Conservation (phyloP, 805 yeast species). For the Candida manassasensis region DNA sequence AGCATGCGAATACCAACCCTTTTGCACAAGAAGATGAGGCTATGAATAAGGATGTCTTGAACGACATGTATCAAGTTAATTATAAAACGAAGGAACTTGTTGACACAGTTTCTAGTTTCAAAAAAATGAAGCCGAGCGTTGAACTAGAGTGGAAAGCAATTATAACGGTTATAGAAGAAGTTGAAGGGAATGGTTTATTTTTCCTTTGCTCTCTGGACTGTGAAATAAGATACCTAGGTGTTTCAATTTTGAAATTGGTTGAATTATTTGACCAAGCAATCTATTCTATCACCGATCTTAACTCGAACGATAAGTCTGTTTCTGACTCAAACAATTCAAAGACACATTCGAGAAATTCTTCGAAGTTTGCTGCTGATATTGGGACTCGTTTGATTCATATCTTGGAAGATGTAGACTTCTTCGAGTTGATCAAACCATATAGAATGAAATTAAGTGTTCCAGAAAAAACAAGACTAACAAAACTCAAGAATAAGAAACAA, state of each 20-base stretch:
- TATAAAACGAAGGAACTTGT: slow-evolving; percentile 36
- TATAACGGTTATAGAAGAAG: slow-evolving; percentile 84
- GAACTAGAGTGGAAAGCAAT: slow-evolving; percentile 74
- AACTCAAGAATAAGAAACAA: slow-evolving; percentile 60
- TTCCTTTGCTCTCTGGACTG: slow-evolving; percentile 87
- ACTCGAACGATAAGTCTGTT: slow-evolving; percentile 5
- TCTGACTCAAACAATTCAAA: slow-evolving; percentile 10
- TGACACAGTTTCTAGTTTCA: not conserved
- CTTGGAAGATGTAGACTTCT: slow-evolving; percentile 64
- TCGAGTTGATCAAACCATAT: slow-evolving; percentile 53
- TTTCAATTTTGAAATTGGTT: slow-evolving; percentile 67
- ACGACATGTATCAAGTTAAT: slow-evolving; percentile 42
- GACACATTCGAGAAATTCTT: slow-evolving; percentile 53
- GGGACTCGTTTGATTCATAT: slow-evolving; percentile 76
- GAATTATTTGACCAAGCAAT: slow-evolving; percentile 87
- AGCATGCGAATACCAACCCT: slow-evolving; percentile 16
- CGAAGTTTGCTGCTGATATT: slow-evolving; percentile 72
- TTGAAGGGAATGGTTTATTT: slow-evolving; percentile 92
- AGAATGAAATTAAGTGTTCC: slow-evolving; percentile 60
- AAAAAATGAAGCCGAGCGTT: slow-evolving; percentile 38
- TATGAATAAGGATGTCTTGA: slow-evolving; percentile 35
- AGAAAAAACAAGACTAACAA: slow-evolving; percentile 67
- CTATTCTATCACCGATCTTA: slow-evolving; percentile 42
- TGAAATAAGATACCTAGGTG: slow-evolving; percentile 66
- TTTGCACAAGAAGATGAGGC: slow-evolving; percentile 30